Evolutionary conservation across 345 rosid genomes (phyloP).

Genomic region (Populus euphratica): DNA sequence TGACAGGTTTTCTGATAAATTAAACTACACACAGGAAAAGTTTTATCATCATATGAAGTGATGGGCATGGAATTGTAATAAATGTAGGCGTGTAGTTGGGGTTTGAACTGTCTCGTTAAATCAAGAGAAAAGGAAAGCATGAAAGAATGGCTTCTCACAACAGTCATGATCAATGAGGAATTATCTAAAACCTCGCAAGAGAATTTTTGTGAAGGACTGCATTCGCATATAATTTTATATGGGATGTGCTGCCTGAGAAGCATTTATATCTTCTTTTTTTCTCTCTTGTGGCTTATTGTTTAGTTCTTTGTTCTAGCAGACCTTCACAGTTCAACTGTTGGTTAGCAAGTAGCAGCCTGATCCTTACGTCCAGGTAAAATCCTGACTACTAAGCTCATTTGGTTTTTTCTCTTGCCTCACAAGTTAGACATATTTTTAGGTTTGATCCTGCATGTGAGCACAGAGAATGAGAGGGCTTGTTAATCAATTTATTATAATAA

Average conservation of each 20-base stretch:
- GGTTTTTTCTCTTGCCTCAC: not conserved
- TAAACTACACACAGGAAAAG: not conserved
- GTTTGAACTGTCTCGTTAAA: slow-evolving; percentile 2
- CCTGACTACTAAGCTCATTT: not conserved
- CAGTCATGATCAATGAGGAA: not conserved
- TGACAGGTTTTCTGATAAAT: not conserved
- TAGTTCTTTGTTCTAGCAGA: not conserved
- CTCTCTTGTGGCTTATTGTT: not conserved
- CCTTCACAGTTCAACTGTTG: not conserved
- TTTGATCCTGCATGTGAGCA: not conserved
- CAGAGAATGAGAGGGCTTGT: not conserved
- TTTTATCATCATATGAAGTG: slow-evolving; percentile 7
- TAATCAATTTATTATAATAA: not conserved
- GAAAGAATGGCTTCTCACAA: not conserved
- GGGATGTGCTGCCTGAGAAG: not conserved
- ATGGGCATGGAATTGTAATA: not conserved
- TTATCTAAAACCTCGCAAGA: not conserved
- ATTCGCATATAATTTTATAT: not conserved
- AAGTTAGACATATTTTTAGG: not conserved
- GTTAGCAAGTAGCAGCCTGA: not conserved
- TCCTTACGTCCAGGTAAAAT: not conserved
- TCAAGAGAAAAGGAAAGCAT: not conserved
- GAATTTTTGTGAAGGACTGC: not conserved
- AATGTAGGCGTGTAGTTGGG: not conserved
- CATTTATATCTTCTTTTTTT: not conserved